Base-by-base conservation (phyloP, 441 rosid genomes). In the Dalechampia spathulata region DNA sequence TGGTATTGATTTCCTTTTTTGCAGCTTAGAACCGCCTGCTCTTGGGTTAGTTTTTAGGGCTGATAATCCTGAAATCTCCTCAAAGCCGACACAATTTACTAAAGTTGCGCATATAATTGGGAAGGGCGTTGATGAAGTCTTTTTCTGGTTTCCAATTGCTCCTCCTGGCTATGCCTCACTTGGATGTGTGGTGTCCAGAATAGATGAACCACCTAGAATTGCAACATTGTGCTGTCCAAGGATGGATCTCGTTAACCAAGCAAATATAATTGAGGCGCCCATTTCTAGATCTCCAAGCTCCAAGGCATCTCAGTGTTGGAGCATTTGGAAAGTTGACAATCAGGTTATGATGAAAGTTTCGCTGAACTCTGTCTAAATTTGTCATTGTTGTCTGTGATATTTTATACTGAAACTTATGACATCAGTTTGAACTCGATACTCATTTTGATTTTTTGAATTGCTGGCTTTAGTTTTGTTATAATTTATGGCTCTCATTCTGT, bases 281-380 rank as follows among this genome's bases (percentile, higher is more conserved):
- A 67, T 85, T 65, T 80, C 96, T 21, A 90, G 90, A 78, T 87
- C 91, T 50, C 80, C 84, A 39, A 83, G 82, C 70, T 78, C 95
- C 57, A 88, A 77, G 77, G 75, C 81, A 43, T 82, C 85, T 63
- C 95, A 85, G 52, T 76, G 85, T 80, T 94, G 98, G 99, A 86
- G 98, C 79, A 73, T 94, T 69, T 94, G 99, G 99, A 90, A 79
- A 78, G 86, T 94, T 68, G 96, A 86, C 65, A 94, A 94, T 79
- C 99, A 90, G 99, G 99, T 94, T 66, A 25, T 63, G 41, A 56
- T 60, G 16, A 40, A 49, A 58, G 57, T 43, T n/a, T 36, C 49
- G 20, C 36, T 34, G 57, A 61, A 52, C 36, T 52, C 46, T 26
- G 49, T 45, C 55, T 53, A 7, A 34, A 46, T 30, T 58, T 55